A percentile compares a stretch with the other conserved stretches of the same genome.
These are phyloP conservation scores for Candida albicans DNA, from an alignment of 1,139 yeast genomes.

Conservation along the genomic window DNA sequence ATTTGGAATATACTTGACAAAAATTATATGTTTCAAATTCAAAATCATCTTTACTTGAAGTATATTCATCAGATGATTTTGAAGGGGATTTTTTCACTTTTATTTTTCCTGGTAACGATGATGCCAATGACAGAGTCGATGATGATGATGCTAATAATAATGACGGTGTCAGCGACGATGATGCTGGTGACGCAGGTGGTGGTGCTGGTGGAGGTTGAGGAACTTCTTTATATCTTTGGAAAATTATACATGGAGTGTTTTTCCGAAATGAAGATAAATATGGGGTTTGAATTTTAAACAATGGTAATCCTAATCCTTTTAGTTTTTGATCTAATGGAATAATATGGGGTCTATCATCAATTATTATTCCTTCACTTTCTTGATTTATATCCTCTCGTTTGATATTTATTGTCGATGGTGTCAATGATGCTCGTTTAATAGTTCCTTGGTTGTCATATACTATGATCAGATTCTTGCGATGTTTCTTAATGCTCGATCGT, in stretches of 20 bases:
- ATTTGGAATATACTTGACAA: constrained; percentile 36
- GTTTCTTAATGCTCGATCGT: constrained; percentile 24
- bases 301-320: constrained; percentile 39
- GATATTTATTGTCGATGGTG: background rate
- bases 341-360: constrained; percentile 35
- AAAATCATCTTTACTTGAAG: constrained; percentile 12
- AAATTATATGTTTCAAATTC: constrained; percentile 35
- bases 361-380: constrained; percentile 11
- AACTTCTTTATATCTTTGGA: constrained; percentile 33
- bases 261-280: constrained; percentile 39
- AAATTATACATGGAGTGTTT: constrained; percentile 35
- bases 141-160: no score
- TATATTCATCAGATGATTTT: no score
- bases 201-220: constrained; percentile 27
- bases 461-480: constrained; percentile 22
- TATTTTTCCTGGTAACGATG: background rate
- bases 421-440: constrained; percentile 19
- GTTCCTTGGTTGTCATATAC: constrained; percentile 26
- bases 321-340: constrained; percentile 34
- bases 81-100: background rate
- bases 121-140: no score
- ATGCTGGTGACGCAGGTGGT: background rate
- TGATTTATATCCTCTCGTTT: constrained; percentile 12
- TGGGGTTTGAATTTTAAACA: constrained; percentile 37
- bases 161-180: background rate